phyloP scores from a whole-genome alignment of 495 filamentous ascomycete genomes.

The Penicillium diatomitis region DNA sequence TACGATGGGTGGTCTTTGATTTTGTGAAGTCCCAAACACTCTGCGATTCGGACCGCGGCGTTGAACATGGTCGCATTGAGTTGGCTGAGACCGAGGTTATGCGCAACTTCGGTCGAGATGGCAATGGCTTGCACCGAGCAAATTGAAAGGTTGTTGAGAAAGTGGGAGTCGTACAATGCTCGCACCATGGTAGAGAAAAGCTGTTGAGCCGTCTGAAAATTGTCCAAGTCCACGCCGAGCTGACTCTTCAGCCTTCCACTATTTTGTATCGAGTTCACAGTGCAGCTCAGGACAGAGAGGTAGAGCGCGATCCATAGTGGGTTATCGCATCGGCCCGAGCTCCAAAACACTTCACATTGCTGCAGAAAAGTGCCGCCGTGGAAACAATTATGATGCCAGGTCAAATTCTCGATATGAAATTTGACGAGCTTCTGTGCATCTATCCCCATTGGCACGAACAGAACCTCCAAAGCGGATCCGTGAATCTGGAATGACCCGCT shows the following conservation, averaged over 20 bases:
- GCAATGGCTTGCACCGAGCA: slow-evolving; percentile 38
- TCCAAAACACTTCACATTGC: slow-evolving; percentile 23
- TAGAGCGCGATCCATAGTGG: slow-evolving; percentile 26
- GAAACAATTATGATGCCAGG: slow-evolving; percentile 25
- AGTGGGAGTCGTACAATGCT: slow-evolving; percentile 18
- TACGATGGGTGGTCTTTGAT: slow-evolving; percentile 14
- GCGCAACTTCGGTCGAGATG: slow-evolving; percentile 35
- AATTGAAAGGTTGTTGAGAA: slow-evolving; percentile 25
- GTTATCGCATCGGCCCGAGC: slow-evolving; percentile 18
- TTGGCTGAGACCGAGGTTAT: slow-evolving; percentile 38
- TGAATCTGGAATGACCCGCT: slow-evolving; percentile 8
- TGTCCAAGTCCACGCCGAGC: slow-evolving; percentile 14
- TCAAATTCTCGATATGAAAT: slow-evolving; percentile 20
- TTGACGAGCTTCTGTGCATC: slow-evolving; percentile 20
- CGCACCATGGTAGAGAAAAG: slow-evolving; percentile 22
- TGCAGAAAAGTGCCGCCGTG: slow-evolving; percentile 22
- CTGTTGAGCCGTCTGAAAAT: slow-evolving; percentile 15
- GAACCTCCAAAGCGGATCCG: slow-evolving; percentile 5
- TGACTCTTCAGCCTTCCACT: slow-evolving; percentile 12
- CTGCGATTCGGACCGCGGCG: slow-evolving; percentile 31
- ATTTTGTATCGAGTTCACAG: slow-evolving; percentile 21
- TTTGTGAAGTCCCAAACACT: slow-evolving; percentile 27
- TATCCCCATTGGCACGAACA: slow-evolving; percentile 1
- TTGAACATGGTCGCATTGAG: slow-evolving; percentile 32
- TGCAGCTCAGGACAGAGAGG: slow-evolving; percentile 18